A percentile compares a stretch with the other conserved stretches of the same genome.
Evolutionary conservation across 2,329 filamentous ascomycete species (phyloP).

Genomic region (Fusarium keratoplasticum): DNA sequence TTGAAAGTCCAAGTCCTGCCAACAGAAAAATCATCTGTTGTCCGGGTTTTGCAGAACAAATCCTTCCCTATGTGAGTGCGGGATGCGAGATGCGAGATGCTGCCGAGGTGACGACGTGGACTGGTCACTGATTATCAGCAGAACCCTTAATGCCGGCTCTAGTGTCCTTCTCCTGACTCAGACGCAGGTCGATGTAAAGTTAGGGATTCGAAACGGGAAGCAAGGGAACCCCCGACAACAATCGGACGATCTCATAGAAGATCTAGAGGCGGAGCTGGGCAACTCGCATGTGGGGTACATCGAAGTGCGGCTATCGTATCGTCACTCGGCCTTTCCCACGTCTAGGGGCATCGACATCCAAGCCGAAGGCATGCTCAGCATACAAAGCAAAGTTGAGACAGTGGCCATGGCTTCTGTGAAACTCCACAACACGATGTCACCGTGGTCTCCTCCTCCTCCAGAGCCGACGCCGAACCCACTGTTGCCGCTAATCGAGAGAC

Average conservation of each 20-base stretch:
- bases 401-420: constrained; percentile 63
- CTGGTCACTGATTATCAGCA: constrained; percentile 41
- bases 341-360: constrained; percentile 37
- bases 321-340: constrained; percentile 66
- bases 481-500: constrained; percentile 57
- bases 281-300: constrained; percentile 61
- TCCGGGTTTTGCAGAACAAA: constrained; percentile 61
- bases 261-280: constrained; percentile 68
- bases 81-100: not conserved
- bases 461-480: constrained; percentile 52
- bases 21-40: constrained; percentile 52
- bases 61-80: constrained; percentile 55
- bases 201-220: constrained; percentile 10
- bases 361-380: constrained; percentile 52
- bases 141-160: constrained; percentile 57
- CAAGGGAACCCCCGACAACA: constrained; percentile 50
- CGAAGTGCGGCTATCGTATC: constrained; percentile 64
- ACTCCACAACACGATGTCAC: constrained; percentile 59
- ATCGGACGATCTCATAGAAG: constrained; percentile 68
- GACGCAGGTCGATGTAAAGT: constrained; percentile 49
- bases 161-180: constrained; percentile 63
- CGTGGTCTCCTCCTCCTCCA: constrained; percentile 61
- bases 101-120: not conserved
- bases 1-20: constrained; percentile 60
- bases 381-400: constrained; percentile 65